phyloP scores from a whole-genome alignment of 352 stramenopile genomes.

The Phytophthora megakarya region DNA sequence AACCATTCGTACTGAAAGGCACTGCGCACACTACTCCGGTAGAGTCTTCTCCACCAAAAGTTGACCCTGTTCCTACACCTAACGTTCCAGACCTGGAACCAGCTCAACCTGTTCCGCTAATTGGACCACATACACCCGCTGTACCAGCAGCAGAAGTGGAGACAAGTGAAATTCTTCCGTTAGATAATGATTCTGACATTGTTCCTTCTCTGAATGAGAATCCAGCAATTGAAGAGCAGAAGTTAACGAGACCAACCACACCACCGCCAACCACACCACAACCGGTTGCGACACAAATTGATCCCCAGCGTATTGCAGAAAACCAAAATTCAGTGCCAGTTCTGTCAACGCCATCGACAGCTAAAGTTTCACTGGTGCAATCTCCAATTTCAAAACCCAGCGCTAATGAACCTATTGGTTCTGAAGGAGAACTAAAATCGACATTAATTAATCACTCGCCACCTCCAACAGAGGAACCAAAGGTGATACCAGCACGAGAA shows the following conservation, averaged over 20 bases:
- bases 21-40: not conserved
- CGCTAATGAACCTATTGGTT: not conserved
- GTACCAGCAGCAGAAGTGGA: not conserved
- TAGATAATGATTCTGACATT: not conserved
- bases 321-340: not conserved
- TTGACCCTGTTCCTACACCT: not conserved
- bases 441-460: not conserved
- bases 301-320: not conserved
- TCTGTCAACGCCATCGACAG: not conserved
- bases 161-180: not conserved
- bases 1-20: constrained; percentile 21
- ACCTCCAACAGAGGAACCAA: not conserved
- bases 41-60: not conserved
- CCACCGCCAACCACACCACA: not conserved
- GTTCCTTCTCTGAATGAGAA: not conserved
- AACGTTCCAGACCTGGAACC: not conserved
- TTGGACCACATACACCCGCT: not conserved
- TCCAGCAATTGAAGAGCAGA: not conserved
- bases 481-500: not conserved
- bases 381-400: not conserved
- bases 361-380: not conserved
- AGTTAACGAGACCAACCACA: not conserved
- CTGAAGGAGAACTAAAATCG: not conserved
- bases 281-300: not conserved
- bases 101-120: not conserved